Evolutionary conservation across 305 asterid genomes (phyloP).

Genomic region (Ajuga reptans): DNA sequence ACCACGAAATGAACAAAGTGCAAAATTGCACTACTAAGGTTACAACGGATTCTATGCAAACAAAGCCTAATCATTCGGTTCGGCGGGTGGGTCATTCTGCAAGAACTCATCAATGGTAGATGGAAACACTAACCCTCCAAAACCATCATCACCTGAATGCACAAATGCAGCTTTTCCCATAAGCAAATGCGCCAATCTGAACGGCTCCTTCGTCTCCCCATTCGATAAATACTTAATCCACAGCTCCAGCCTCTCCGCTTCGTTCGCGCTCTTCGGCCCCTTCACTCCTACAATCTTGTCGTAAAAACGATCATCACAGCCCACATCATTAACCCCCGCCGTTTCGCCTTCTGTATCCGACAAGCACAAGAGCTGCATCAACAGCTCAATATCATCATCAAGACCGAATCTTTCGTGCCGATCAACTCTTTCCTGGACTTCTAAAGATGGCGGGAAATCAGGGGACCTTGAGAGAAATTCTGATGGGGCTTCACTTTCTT

Average conservation of each 20-base stretch:
- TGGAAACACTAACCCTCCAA: conserved; percentile 42
- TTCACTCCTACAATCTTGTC: conserved; percentile 40
- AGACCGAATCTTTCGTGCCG: conserved; percentile 23
- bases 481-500: conserved; percentile 45
- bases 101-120: conserved; percentile 47
- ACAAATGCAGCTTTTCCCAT: conserved; percentile 41
- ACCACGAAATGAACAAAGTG: too few relatives aligned
- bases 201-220: conserved; percentile 36
- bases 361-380: conserved; percentile 41
- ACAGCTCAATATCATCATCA: conserved; percentile 35
- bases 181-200: conserved; percentile 46
- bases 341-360: conserved; percentile 23
- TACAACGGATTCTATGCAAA: neutral
- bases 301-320: conserved; percentile 38
- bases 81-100: conserved; percentile 51
- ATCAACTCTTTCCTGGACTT: neutral
- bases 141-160: conserved; percentile 28
- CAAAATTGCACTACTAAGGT: neutral
- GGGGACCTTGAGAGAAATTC: conserved; percentile 34
- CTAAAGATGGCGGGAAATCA: conserved; percentile 23
- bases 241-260: conserved; percentile 36
- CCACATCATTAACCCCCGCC: conserved; percentile 15
- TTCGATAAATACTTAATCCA: conserved; percentile 44
- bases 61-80: conserved; percentile 20
- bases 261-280: conserved; percentile 42